Conservation (phyloP, 257 asterid genomes). For the Gentiana macrophylla region DNA sequence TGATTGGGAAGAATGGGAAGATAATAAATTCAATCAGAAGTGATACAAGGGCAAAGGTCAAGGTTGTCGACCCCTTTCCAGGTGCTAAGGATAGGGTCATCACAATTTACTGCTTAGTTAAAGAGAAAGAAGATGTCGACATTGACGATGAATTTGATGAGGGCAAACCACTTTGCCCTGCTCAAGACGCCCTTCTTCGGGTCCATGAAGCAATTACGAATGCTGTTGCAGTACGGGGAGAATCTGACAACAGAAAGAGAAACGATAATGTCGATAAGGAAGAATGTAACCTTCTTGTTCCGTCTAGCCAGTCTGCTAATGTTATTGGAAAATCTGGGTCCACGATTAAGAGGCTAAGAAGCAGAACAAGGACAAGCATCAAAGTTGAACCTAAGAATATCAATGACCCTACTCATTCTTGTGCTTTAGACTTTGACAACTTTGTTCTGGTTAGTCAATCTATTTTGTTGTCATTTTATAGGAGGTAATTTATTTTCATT, state of each 20-base stretch:
- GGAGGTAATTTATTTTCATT: no score
- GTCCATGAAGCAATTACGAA: constrained; percentile 70
- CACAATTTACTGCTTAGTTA: constrained; percentile 57
- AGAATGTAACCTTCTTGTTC: constrained; percentile 85
- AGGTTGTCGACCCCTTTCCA: constrained; percentile 91
- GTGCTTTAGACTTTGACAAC: constrained; percentile 87
- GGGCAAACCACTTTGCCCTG: constrained; percentile 56
- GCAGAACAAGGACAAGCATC: constrained; percentile 53
- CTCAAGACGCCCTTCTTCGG: constrained; percentile 85
- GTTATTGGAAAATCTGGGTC: constrained; percentile 88
- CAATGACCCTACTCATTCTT: constrained; percentile 71
- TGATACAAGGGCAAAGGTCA: constrained; percentile 80
- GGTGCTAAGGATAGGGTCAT: constrained; percentile 80
- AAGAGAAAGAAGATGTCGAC: constrained; percentile 65
- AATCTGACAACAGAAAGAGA: constrained; percentile 43
- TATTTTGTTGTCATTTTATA: background rate
- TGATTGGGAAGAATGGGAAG: constrained; percentile 93
- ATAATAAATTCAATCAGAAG: constrained; percentile 75
- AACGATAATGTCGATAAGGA: constrained; percentile 29
- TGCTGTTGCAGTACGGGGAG: constrained; percentile 49
- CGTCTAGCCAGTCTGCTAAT: constrained; percentile 85
- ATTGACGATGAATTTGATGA: constrained; percentile 58
- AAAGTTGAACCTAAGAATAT: constrained; percentile 59
- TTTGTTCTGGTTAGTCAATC: constrained; percentile 65
- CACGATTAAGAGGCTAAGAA: constrained; percentile 70